phyloP scores from a whole-genome alignment of 352 stramenopile species.

The Phytopythium mirpurense region DNA sequence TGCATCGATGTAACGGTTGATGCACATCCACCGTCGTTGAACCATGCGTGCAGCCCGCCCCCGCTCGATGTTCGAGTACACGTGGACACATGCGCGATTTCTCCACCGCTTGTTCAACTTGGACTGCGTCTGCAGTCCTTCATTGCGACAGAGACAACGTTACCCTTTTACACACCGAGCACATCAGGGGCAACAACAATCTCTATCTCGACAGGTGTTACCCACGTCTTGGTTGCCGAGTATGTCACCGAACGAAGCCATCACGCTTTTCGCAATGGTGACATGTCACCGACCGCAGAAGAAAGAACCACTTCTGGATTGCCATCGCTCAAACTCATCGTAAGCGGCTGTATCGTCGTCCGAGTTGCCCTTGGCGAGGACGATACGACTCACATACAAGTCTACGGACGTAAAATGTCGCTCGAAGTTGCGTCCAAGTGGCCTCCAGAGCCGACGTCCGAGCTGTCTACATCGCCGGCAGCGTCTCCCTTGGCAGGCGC shows the following conservation, averaged over 20 bases:
- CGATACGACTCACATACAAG: constrained; percentile 38
- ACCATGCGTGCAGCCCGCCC: constrained; percentile 4
- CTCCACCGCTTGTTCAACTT: constrained; percentile 44
- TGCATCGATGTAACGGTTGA: constrained; percentile 16
- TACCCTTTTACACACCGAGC: constrained; percentile 28
- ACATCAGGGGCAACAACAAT: constrained; percentile 28
- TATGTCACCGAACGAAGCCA: constrained; percentile 17
- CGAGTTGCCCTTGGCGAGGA: constrained; percentile 40
- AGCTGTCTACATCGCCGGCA: constrained; percentile 9
- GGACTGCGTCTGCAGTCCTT: constrained; percentile 42
- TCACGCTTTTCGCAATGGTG: neutral
- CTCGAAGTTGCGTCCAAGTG: constrained; percentile 51
- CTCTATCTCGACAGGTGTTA: constrained; percentile 58
- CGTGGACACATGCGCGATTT: constrained; percentile 50
- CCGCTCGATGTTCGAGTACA: constrained; percentile 53
- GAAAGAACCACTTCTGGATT: neutral
- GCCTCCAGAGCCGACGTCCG: constrained; percentile 28
- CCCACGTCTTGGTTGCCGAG: constrained; percentile 52
- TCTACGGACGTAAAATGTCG: constrained; percentile 71
- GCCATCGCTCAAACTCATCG: constrained; percentile 40
- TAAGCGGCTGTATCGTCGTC: constrained; percentile 55
- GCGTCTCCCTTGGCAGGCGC: constrained; percentile 7
- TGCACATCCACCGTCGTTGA: neutral
- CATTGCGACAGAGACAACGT: constrained; percentile 30
- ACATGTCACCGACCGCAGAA: neutral